Conservation (phyloP, 306 rosid species). For the Fragaria vesca region DNA sequence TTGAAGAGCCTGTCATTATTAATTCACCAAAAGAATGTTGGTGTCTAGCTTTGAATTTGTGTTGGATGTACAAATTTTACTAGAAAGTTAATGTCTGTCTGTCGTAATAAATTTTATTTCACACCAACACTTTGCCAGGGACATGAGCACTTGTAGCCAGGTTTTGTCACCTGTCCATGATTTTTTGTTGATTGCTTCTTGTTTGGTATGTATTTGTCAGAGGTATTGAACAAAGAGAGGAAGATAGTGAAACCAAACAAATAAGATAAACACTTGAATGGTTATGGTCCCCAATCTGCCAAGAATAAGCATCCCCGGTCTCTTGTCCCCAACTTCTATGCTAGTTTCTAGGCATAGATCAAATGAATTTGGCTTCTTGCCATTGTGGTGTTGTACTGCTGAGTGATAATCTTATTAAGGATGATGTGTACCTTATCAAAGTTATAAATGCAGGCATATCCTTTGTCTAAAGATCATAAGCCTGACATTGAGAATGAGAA, state of each 20-base stretch:
- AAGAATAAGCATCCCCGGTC: not conserved
- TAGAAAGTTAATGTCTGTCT: not conserved
- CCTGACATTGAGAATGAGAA: conserved; percentile 85
- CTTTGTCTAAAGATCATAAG: conserved; percentile 92
- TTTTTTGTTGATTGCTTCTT: not conserved
- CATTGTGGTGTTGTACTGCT: conserved; percentile 14
- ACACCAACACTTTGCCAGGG: not conserved
- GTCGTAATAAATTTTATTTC: not conserved
- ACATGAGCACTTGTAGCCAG: not conserved
- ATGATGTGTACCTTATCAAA: conserved; percentile 23
- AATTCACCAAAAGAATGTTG: not conserved
- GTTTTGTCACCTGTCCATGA: not conserved
- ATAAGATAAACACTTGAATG: not conserved
- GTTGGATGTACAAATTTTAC: not conserved
- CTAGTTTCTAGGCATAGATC: not conserved
- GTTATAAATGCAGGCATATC: conserved; percentile 66
- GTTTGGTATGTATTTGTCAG: not conserved
- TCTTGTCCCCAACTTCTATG: conserved; percentile 1
- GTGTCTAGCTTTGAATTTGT: not conserved
- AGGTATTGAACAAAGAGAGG: not conserved
- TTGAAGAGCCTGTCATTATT: not conserved
- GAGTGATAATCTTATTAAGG: conserved; percentile 12
- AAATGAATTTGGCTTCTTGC: not conserved
- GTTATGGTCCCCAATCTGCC: not conserved
- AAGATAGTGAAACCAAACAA: not conserved